A percentile compares a stretch with the other conserved stretches of the same genome.
phyloP scores from a whole-genome alignment of 2,329 filamentous ascomycete genomes.

The Neofusicoccum sp. region DNA sequence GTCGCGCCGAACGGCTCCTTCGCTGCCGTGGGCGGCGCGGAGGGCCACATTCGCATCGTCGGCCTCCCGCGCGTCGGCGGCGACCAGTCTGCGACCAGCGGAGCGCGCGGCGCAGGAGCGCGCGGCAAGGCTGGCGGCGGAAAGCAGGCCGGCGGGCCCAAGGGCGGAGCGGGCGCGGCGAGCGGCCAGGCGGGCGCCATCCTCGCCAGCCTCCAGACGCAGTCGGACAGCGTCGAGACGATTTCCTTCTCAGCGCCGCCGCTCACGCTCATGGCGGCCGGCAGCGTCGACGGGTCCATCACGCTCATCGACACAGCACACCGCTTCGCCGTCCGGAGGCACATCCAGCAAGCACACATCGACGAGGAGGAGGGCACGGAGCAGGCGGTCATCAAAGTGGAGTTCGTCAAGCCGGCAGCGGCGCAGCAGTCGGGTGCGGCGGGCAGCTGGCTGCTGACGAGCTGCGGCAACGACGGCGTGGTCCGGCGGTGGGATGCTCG shows the following conservation, averaged over 20 bases:
- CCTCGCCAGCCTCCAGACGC: slow-evolving; percentile 79
- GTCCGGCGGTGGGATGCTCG: slow-evolving; percentile 84
- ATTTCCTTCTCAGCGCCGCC: slow-evolving; percentile 65
- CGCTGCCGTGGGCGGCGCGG: slow-evolving; percentile 84
- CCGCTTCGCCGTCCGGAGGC: slow-evolving; percentile 81
- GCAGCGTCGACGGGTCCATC: slow-evolving; percentile 69
- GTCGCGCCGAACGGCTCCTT: slow-evolving; percentile 79
- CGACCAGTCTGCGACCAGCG: slow-evolving; percentile 36
- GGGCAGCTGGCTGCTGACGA: slow-evolving; percentile 73
- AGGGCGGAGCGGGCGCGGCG: slow-evolving; percentile 30
- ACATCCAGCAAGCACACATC: slow-evolving; percentile 81
- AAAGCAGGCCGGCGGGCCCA: slow-evolving; percentile 46
- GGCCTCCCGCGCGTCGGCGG: slow-evolving; percentile 70
- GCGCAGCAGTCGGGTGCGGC: slow-evolving; percentile 23
- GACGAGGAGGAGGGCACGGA: slow-evolving; percentile 61
- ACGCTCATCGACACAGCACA: slow-evolving; percentile 85
- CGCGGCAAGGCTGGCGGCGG: slow-evolving; percentile 52
- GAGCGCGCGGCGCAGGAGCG: slow-evolving; percentile 48
- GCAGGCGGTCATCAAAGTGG: slow-evolving; percentile 89
- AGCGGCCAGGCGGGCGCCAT: slow-evolving; percentile 67
- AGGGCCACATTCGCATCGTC: slow-evolving; percentile 81
- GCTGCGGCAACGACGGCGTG: slow-evolving; percentile 89
- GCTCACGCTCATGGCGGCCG: slow-evolving; percentile 62
- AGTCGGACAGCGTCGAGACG: slow-evolving; percentile 79
- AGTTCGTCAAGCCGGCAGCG: slow-evolving; percentile 67